These are phyloP conservation scores for Cicer bijugum DNA, from an alignment of 306 rosid genomes.

Conservation along the genomic window DNA sequence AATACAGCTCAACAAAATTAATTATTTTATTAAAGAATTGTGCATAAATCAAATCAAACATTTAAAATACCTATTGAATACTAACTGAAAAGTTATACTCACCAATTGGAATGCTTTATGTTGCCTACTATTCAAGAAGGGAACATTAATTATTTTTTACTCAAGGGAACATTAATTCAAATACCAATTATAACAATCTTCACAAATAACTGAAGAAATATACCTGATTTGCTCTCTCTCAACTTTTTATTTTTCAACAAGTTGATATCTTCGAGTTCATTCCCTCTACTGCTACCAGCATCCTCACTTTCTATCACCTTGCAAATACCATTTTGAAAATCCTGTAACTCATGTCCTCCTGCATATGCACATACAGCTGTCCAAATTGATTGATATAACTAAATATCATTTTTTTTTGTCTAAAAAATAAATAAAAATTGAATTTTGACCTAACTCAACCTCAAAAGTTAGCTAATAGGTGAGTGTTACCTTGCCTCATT, in stretches of 20 bases:
- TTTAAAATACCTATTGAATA: neutral
- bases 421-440: neutral
- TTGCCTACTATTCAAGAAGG: conserved; percentile 13
- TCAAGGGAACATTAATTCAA: conserved; percentile 13
- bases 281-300: conserved; percentile 33
- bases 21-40: too few species aligned
- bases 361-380: conserved; percentile 27
- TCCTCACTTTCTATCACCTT: conserved; percentile 40
- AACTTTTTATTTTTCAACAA: conserved; percentile 58
- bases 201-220: neutral
- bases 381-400: neutral
- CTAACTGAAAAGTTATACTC: neutral
- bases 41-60: too few species aligned
- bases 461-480: neutral
- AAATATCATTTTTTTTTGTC: neutral
- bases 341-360: conserved; percentile 59
- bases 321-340: conserved; percentile 41
- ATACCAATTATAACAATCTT: conserved; percentile 7
- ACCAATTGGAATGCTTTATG: neutral
- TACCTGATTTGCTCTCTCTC: conserved; percentile 58
- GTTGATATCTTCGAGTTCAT: conserved; percentile 45
- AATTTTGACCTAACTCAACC: neutral
- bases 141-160: neutral
- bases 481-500: neutral
- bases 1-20: too few species aligned